Conservation (phyloP, 192 early-diverging fungal genomes). For the Coemansia sp. region DNA sequence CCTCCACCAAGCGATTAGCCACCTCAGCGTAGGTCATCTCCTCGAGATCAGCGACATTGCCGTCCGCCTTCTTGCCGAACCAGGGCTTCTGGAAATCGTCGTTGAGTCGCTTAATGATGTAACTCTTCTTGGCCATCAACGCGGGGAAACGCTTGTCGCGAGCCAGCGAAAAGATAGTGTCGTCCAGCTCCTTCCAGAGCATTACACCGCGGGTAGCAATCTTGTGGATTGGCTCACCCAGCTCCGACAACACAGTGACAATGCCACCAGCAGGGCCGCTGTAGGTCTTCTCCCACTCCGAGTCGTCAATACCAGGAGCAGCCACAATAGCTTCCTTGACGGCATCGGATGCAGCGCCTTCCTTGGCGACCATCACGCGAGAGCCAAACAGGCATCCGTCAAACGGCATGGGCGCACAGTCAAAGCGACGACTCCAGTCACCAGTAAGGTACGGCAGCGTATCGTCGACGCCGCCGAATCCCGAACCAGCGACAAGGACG, state of each 20-base stretch:
- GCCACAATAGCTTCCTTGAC: conserved; percentile 87
- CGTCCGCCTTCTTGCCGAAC: conserved; percentile 86
- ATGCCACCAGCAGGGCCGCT: conserved; percentile 76
- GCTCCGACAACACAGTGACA: conserved; percentile 82
- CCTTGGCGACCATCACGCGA: conserved; percentile 91
- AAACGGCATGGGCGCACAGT: conserved; percentile 90
- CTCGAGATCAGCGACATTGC: conserved; percentile 71
- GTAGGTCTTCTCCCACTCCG: conserved; percentile 85
- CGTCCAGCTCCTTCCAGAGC: conserved; percentile 82
- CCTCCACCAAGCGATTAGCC: conserved; percentile 73
- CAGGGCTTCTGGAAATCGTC: conserved; percentile 73
- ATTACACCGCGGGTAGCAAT: conserved; percentile 81
- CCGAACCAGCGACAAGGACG: conserved; percentile 85
- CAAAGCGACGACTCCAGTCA: conserved; percentile 81
- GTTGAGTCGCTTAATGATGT: conserved; percentile 87
- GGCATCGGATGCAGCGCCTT: conserved; percentile 70
- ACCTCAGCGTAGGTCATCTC: conserved; percentile 96
- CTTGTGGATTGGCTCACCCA: conserved; percentile 92
- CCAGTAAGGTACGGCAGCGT: conserved; percentile 91
- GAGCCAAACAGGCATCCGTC: conserved; percentile 93
- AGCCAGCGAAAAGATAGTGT: conserved; percentile 78
- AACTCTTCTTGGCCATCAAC: conserved; percentile 67
- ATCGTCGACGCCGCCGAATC: conserved; percentile 83
- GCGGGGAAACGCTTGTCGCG: conserved; percentile 74
- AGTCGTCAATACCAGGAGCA: conserved; percentile 76